Evolutionary conservation across 2,329 filamentous ascomycete species (phyloP).

Genomic region (Fusarium circinatum): DNA sequence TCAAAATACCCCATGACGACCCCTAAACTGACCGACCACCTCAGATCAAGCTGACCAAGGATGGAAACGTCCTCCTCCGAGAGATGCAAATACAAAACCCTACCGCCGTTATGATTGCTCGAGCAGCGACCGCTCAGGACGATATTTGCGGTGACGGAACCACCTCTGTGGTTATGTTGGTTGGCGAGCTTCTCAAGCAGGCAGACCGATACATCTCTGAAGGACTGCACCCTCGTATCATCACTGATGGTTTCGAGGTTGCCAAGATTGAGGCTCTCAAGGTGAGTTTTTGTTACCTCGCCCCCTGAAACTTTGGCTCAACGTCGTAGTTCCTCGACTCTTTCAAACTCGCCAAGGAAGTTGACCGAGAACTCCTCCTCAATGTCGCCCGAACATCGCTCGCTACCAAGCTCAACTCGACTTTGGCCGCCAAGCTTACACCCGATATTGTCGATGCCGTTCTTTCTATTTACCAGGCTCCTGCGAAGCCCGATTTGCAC

Average conservation of each 20-base stretch:
- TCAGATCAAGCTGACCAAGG: slow-evolving; percentile 98
- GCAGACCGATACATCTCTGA: slow-evolving; percentile 96
- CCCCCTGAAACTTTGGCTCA: slow-evolving; percentile 1
- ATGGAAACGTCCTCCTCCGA: slow-evolving; percentile 86
- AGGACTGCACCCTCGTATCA: slow-evolving; percentile 94
- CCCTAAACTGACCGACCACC: slow-evolving; percentile 46
- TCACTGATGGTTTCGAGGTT: slow-evolving; percentile 97
- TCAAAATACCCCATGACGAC: slow-evolving; percentile 42
- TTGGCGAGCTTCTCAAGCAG: slow-evolving; percentile 97
- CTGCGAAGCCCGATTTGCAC: slow-evolving; percentile 93
- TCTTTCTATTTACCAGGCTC: slow-evolving; percentile 89
- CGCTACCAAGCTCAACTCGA: slow-evolving; percentile 91
- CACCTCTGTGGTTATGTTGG: slow-evolving; percentile 92
- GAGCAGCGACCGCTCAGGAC: slow-evolving; percentile 94
- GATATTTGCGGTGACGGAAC: slow-evolving; percentile 99
- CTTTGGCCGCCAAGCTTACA: slow-evolving; percentile 89
- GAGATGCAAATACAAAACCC: slow-evolving; percentile 98
- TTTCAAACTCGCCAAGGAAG: slow-evolving; percentile 89
- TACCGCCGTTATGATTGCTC: slow-evolving; percentile 85
- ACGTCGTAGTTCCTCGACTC: slow-evolving; percentile 81
- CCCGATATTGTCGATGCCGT: slow-evolving; percentile 97
- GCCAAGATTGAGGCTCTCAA: slow-evolving; percentile 93
- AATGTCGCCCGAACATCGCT: slow-evolving; percentile 94
- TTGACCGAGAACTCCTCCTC: slow-evolving; percentile 92
- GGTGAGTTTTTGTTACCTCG: slow-evolving; percentile 56